phyloP scores from a whole-genome alignment of 306 rosid species.

The Inga leiocalycina region DNA sequence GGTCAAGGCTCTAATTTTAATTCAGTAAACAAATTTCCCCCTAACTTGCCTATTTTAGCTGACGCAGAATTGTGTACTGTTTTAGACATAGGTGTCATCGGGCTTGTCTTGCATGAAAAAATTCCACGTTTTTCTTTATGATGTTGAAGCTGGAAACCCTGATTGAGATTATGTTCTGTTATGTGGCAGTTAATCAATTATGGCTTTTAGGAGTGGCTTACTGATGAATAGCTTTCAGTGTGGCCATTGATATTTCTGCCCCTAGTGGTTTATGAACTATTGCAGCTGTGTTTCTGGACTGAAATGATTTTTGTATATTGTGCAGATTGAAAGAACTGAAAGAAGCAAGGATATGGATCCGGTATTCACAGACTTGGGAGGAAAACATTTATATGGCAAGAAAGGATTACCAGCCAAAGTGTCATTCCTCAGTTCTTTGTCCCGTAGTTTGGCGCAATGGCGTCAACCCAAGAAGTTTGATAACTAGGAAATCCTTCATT shows the following conservation, averaged over 20 bases:
- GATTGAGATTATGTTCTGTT: neutral
- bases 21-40: slow-evolving; percentile 1
- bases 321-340: slow-evolving; percentile 77
- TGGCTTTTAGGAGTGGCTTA: neutral
- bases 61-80: neutral
- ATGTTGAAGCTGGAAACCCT: neutral
- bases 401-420: slow-evolving; percentile 64
- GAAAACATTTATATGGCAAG: slow-evolving; percentile 81
- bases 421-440: slow-evolving; percentile 67
- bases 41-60: slow-evolving; percentile 4
- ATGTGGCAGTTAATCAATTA: neutral
- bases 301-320: slow-evolving; percentile 19
- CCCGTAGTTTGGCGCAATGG: slow-evolving; percentile 65
- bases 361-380: slow-evolving; percentile 80
- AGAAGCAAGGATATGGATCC: slow-evolving; percentile 77
- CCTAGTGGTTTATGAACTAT: neutral
- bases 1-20: slow-evolving; percentile 24
- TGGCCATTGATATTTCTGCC: neutral
- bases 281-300: neutral
- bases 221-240: neutral
- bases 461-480: slow-evolving; percentile 78
- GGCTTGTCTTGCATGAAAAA: neutral
- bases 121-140: neutral
- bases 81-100: neutral
- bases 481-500: slow-evolving; percentile 43